Base-by-base conservation (phyloP, 2,329 filamentous ascomycete species). In the Penicillium sp. region DNA sequence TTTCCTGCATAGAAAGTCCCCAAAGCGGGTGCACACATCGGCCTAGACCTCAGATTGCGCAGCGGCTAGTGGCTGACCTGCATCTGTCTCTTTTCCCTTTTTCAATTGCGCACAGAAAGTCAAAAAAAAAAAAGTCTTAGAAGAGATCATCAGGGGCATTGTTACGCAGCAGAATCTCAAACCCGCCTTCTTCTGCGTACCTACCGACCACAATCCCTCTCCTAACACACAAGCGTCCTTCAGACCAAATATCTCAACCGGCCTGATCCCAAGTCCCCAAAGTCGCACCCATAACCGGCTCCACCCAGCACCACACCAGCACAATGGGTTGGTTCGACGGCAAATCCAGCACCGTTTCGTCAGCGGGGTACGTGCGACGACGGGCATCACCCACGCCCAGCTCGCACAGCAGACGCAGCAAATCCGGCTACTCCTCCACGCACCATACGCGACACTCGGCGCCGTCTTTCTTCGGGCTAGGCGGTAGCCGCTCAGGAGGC, bases 261-360 rank as follows among this genome's bases (percentile, higher is more conserved):
- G 22, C 11, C 38, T 44, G 38, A 5, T 20, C 31, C 29, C 4
- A 35, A 26, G 20, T 29, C 5, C 18, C 4, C 20, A 34, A 26
- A 39, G 14, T 20, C 3, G 16, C 37, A 40, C 48, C 53, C 26
- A 18, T 44, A 52, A 52, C 18, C 50, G 26, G 13, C 38, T n/a
- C n/a, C 35, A 18, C 37, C 16, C 26, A 37, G 10, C 43, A 10
- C 18, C 32, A 18, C 47, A 47, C 34, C 24, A 24, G 13, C 54
- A 66, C 56, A 43, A 80, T 80, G 77, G 77, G 74, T 58, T 80
- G 76, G 77, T 78, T 79, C 58, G 75, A 78, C 61, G 74, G 74
- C 57, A 63, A 59, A 54, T 72, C 72, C 29, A 67, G 20, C 9
- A 5, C 71, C 46, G 54, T 68, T 13, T 71, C 72, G 22, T 67